Conservation (phyloP, 163 green algal genomes). For the Chlamydomonas reinhardtii region DNA sequence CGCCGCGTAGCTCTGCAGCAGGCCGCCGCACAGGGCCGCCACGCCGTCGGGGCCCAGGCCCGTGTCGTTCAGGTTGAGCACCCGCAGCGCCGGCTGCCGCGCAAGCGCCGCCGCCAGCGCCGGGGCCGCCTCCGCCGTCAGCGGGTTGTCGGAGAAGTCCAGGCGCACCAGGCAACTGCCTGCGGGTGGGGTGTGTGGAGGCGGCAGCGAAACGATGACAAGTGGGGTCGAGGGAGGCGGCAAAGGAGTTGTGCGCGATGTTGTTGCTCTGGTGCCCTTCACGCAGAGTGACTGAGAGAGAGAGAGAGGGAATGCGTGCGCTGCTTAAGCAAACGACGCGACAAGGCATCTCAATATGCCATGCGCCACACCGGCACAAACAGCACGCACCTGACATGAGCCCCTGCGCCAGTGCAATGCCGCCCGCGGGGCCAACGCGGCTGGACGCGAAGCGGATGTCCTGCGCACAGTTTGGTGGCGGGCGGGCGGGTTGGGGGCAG, state of each 20-base stretch:
- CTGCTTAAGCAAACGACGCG: too few relatives aligned
- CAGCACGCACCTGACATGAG: conserved; percentile 70
- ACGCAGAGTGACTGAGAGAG: too few relatives aligned
- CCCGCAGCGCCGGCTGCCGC: conserved; percentile 36
- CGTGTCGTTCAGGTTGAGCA: conserved; percentile 90
- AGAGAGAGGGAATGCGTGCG: too few relatives aligned
- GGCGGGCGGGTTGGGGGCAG: too few relatives aligned
- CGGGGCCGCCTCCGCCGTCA: conserved; percentile 80
- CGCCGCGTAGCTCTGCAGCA: conserved; percentile 50
- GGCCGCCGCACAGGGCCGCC: conserved; percentile 27
- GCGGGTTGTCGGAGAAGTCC: conserved; percentile 97
- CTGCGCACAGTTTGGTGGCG: neutral
- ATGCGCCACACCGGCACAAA: too few relatives aligned
- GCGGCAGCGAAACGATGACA: too few relatives aligned
- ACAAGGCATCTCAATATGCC: too few relatives aligned
- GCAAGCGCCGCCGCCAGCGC: conserved; percentile 75
- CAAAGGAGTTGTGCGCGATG: too few relatives aligned
- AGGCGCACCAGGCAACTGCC: conserved; percentile 76
- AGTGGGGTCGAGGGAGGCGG: too few relatives aligned
- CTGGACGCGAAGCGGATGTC: conserved; percentile 93
- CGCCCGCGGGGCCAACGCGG: conserved; percentile 87
- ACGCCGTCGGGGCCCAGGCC: conserved; percentile 82
- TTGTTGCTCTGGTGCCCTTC: too few relatives aligned
- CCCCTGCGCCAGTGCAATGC: conserved; percentile 66
- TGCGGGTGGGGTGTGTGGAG: conserved; percentile 7